Evolutionary conservation across 2,329 filamentous ascomycete genomes (phyloP), one percentile per base, ranked within the genome.

Genomic region (Cordyceps tenuipes): DNA sequence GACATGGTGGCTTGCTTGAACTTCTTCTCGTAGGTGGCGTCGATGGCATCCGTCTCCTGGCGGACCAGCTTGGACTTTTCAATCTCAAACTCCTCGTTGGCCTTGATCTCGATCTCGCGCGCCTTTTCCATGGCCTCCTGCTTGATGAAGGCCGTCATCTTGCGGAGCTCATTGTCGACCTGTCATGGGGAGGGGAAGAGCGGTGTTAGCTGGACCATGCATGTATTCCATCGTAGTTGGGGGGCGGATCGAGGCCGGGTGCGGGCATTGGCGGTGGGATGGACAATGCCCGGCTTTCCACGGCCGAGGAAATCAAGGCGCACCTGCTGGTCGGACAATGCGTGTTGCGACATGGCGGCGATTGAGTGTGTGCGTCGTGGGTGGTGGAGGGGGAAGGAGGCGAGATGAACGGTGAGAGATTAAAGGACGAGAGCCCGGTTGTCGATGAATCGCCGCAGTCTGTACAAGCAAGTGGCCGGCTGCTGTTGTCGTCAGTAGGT

Each of bases 71-170:
- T 97, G 70, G 92, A 94, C 80, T 99, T 99, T 75, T 99, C 94
- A 73, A 97, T 97, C 73, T 91, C 90, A 77, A 97, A 97, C 77
- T 99, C 94, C 77, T 97, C 91, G 80, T 97, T 92, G 75, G 94
- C 94, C 79, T 97, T 97, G 79, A 97, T 88, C 72, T 94, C 86
- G 76, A 99, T 97, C 78, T 99, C 94, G 73, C 89, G 89, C 69
- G 91, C 91, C 79, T 99, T 99, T 75, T 99, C 94, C 71, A 89
- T 84, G 62, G 94, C 94, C 80, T 99, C 94, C 79, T 97, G 94
- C 76, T 91, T 90, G 86, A 99, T 99, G 85, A 99, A 99, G 73
- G 92, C 93, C 62, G 94, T 97, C 94, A 99, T 99, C 85, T 99
- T 99, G 83, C 90, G 92, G 78, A 99, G 90, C 86, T 99, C 94